Percentiles rank a stretch among this genome's conserved stretches.
Conservation (phyloP, 208 protist species). For the Leishmania tropica region DNA sequence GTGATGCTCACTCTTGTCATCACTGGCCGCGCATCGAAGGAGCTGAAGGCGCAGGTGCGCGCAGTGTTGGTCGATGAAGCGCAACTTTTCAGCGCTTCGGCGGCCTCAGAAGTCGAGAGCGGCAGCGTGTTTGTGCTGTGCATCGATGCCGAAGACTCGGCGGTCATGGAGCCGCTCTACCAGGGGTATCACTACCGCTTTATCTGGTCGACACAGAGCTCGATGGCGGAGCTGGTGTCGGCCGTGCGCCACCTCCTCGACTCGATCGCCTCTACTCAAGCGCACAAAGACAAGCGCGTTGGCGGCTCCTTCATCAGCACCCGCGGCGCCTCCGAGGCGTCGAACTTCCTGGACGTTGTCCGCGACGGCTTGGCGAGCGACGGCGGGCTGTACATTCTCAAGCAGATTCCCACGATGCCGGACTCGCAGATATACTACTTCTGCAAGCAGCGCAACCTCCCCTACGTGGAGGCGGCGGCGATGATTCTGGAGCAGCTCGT, state of each 20-base stretch:
- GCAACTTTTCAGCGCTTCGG: conserved; percentile 11
- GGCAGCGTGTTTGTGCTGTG: conserved; percentile 43
- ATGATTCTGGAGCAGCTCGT: conserved; percentile 83
- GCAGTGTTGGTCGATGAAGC: conserved; percentile 27
- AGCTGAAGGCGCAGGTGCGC: conserved; percentile 34
- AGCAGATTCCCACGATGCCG: conserved; percentile 61
- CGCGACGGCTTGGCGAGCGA: conserved; percentile 77
- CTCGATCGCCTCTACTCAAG: conserved; percentile 5
- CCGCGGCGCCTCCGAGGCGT: conserved; percentile 39
- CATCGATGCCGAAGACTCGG: conserved; percentile 49
- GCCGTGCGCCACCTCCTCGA: conserved; percentile 27
- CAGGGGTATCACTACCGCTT: conserved; percentile 60
- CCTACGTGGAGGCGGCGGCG: conserved; percentile 72
- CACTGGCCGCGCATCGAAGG: conserved; percentile 34
- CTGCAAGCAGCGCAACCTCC: conserved; percentile 44
- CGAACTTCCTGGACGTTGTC: conserved; percentile 73
- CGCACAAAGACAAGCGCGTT: conserved; percentile 4
- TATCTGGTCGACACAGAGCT: conserved; percentile 50
- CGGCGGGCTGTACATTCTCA: conserved; percentile 82
- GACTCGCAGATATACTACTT: conserved; percentile 62
- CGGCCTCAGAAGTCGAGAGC: background rate
- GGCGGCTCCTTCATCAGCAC: conserved; percentile 62
- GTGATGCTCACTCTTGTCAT: conserved; percentile 37
- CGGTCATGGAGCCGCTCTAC: conserved; percentile 34
- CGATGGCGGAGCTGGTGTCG: conserved; percentile 41